Percentiles rank a stretch among this genome's conserved stretches.
Conservation (phyloP, 306 rosid genomes). For the Lathyrus oleraceus region DNA sequence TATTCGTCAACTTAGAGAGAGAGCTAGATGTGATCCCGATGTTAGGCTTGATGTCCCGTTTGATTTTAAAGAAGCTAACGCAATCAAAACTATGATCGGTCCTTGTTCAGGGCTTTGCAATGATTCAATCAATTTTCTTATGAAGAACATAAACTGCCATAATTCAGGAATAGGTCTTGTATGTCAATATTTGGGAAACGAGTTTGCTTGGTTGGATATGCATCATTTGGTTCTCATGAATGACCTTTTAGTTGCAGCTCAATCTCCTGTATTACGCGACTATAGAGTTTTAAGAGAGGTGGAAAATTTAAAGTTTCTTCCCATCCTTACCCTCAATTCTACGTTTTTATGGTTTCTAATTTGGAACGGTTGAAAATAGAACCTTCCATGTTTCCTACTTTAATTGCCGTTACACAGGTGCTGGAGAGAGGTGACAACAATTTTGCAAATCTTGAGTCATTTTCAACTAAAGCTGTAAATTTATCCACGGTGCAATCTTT, state of each 20-base stretch:
- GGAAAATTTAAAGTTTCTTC: not conserved
- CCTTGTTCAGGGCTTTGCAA: not conserved
- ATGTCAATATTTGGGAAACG: not conserved
- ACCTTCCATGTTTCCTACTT: not conserved
- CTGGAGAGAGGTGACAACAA: not conserved
- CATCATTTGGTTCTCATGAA: not conserved
- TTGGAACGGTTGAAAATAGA: not conserved
- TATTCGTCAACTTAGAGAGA: not conserved
- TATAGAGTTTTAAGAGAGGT: not conserved
- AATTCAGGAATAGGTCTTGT: not conserved
- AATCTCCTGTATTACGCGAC: not conserved
- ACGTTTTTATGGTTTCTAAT: not conserved
- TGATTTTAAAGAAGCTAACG: not conserved
- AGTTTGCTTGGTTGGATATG: not conserved
- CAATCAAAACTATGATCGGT: not conserved
- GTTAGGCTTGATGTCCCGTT: not conserved
- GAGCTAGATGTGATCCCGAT: not conserved
- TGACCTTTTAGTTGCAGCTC: not conserved
- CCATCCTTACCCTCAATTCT: not conserved
- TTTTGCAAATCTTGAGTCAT: not conserved
- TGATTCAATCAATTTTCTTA: not conserved
- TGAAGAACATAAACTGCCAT: not conserved
- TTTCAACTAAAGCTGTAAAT: not conserved
- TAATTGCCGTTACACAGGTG: not conserved
- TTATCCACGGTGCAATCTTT: not conserved